Base-by-base conservation (phyloP, 1,139 yeast genomes). In the Saccharomyces hybrid region DNA sequence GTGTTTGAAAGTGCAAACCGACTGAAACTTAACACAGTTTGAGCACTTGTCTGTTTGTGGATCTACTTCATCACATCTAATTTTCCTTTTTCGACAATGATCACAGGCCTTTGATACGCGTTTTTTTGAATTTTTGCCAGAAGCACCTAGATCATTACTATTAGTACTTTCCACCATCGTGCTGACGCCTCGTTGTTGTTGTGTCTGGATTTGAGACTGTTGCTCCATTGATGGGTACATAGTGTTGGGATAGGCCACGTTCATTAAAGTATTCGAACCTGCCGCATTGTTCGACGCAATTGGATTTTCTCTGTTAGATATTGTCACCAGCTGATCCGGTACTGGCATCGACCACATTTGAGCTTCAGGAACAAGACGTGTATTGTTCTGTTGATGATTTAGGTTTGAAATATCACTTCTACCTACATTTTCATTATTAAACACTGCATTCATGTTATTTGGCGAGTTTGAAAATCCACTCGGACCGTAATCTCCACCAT, bases 101-200 rank as follows among this genome's bases (percentile, higher is more conserved):
- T 69, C 68, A 58, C 74, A 71, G 9, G 74, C 74, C 51, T 63
- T 62, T 16, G 70, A 55, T 14, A 67, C 71, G 49, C 74, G 62
- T 53, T 58, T 63, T 26, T 49, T 52, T 4, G 25, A 47, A 32
- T 41, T 44, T 23, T 16, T 38, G 5, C 44, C 13, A 4, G 44
- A 38, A 0, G 13, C 44, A 11, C n/a, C 9, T 7, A 38, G 2
- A 3, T 38, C 44, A 38, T 38, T 38, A 38, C 44, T 38, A 5
- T 19, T 38, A 38, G 44, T 38, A 6, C 9, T 13, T 38, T 38
- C 44, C 44, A 38, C 9, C 44, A 38, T 38, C 5, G 23, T 19
- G 44, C 44, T 38, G 25, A 38, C 23, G 6, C 9, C 44, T 2
- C 13, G 25, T 14, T 38, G 13, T n/a, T 38, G 44, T 8, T 19